Conservation (phyloP, 2,329 filamentous ascomycete species). For the Cladosporium oxysporum region DNA sequence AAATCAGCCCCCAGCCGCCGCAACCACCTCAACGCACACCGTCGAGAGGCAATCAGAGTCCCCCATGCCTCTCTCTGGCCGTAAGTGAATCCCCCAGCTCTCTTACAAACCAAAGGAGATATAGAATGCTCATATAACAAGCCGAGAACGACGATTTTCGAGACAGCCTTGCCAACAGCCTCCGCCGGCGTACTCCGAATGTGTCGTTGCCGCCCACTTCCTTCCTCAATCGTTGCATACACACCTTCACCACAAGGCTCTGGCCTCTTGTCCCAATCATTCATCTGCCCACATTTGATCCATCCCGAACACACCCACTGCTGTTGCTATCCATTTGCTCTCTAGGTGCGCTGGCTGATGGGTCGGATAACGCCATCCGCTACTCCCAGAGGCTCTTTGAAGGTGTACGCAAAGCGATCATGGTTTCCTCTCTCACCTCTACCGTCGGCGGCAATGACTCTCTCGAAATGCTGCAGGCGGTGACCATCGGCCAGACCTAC, state of each 20-base stretch:
- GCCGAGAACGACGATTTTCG: conserved; percentile 1
- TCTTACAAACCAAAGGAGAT: no score
- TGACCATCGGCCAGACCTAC: conserved; percentile 19
- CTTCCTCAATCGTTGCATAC: conserved; percentile 20
- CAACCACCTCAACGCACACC: background rate
- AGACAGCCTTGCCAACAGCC: conserved; percentile 15
- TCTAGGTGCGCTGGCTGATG: conserved; percentile 19
- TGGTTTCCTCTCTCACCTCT: conserved; percentile 3
- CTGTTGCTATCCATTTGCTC: conserved; percentile 20
- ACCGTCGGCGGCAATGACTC: background rate
- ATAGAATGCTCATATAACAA: background rate
- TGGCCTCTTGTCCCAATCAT: conserved; percentile 19
- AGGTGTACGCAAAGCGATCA: conserved; percentile 19
- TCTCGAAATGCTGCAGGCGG: conserved; percentile 16
- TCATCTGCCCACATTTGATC: conserved; percentile 19
- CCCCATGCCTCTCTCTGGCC: background rate
- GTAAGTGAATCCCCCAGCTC: background rate
- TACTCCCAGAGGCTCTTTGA: conserved; percentile 20
- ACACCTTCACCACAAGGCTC: conserved; percentile 19
- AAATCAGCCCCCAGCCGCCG: background rate
- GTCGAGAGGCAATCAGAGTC: background rate
- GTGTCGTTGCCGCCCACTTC: conserved; percentile 10
- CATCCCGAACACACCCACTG: conserved; percentile 19
- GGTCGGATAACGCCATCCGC: conserved; percentile 4
- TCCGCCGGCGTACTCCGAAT: conserved; percentile 16